Conservation (phyloP, 352 stramenopile genomes). For the Phytophthora cryptogea region DNA sequence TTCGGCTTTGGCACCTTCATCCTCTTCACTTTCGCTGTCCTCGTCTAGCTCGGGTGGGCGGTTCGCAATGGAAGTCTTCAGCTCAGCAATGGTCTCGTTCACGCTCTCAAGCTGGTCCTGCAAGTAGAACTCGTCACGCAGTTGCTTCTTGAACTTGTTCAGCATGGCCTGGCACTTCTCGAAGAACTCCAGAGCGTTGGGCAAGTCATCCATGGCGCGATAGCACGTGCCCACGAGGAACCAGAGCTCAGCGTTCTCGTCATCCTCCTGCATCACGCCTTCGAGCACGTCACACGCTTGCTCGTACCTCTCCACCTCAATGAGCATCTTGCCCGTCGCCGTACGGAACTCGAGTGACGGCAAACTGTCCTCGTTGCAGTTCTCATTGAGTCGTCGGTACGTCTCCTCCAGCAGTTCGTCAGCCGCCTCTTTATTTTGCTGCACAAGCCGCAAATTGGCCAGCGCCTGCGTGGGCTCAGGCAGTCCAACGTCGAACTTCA, state of each 20-base stretch:
- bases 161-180: slow-evolving; percentile 82
- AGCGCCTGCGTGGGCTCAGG: slow-evolving; percentile 95
- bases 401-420: slow-evolving; percentile 90
- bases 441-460: slow-evolving; percentile 94
- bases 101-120: slow-evolving; percentile 83
- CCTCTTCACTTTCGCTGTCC: slow-evolving; percentile 50
- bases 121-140: slow-evolving; percentile 75
- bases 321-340: slow-evolving; percentile 81
- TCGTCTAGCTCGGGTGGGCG: slow-evolving; percentile 61
- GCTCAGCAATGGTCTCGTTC: slow-evolving; percentile 56
- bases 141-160: slow-evolving; percentile 77
- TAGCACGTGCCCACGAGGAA: slow-evolving; percentile 90
- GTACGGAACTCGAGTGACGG: slow-evolving; percentile 87
- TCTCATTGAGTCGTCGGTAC: slow-evolving; percentile 88
- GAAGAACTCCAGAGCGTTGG: slow-evolving; percentile 87
- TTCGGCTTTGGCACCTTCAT: slow-evolving; percentile 32
- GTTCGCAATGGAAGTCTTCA: slow-evolving; percentile 63
- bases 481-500: slow-evolving; percentile 90
- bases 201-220: slow-evolving; percentile 81
- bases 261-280: slow-evolving; percentile 89
- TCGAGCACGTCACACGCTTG: slow-evolving; percentile 83
- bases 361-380: slow-evolving; percentile 69
- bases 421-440: slow-evolving; percentile 91
- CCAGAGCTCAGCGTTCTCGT: slow-evolving; percentile 91
- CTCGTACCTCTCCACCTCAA: slow-evolving; percentile 87